These are phyloP conservation scores for Solanum lignicaule DNA, from an alignment of 257 asterid genomes.

Conservation along the genomic window DNA sequence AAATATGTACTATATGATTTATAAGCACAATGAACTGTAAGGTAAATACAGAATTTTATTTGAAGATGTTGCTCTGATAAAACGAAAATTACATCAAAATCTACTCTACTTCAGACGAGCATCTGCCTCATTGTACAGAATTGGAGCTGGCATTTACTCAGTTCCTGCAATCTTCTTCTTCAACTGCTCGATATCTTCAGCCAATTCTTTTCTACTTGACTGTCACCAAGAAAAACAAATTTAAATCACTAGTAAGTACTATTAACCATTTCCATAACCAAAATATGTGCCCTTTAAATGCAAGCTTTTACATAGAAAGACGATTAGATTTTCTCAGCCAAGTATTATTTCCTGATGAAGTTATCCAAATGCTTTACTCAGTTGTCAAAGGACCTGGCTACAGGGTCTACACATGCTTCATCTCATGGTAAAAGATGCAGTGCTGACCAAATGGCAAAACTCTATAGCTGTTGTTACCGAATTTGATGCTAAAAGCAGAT, in stretches of 20 bases:
- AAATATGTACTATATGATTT: neutral
- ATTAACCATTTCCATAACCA: neutral
- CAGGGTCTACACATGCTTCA: neutral
- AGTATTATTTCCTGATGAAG: neutral
- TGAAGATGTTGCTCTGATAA: conserved; percentile 2
- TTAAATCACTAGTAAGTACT: neutral
- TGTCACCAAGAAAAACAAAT: conserved; percentile 18
- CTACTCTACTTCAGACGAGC: conserved; percentile 34
- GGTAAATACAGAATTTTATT: conserved; percentile 16
- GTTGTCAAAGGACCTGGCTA: neutral
- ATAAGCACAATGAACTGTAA: neutral
- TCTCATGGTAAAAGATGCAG: neutral
- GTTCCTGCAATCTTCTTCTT: conserved; percentile 90
- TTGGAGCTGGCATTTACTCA: conserved; percentile 28
- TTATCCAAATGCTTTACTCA: neutral
- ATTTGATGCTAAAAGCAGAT: neutral
- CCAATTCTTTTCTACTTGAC: conserved; percentile 90
- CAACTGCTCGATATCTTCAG: conserved; percentile 60
- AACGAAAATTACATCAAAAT: conserved; percentile 20
- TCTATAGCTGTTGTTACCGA: neutral
- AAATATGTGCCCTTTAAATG: neutral
- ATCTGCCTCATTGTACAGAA: conserved; percentile 26
- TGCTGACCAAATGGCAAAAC: neutral
- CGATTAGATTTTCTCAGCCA: neutral
- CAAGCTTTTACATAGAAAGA: neutral